Percentiles rank a stretch among this genome's conserved stretches.
These are phyloP conservation scores for Apophysomyces trapeziformis DNA, from an alignment of 371 early-diverging fungal species.

Conservation along the genomic window DNA sequence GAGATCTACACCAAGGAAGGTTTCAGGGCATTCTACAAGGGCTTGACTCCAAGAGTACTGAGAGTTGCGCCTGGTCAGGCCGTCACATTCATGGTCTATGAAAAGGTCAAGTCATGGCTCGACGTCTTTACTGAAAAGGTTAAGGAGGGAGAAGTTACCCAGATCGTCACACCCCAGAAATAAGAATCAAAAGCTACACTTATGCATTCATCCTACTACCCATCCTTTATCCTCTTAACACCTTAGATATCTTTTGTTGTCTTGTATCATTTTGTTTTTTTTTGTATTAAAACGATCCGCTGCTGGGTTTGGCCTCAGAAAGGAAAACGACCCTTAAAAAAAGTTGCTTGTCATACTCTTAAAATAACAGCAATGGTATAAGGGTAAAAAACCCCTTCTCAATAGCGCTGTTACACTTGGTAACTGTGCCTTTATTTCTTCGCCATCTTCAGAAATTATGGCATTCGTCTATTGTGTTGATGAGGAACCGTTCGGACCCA, in stretches of 20 bases:
- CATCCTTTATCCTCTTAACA: background rate
- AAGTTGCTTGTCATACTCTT: background rate
- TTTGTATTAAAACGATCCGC: slow-evolving; percentile 7
- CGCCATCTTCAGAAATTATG: background rate
- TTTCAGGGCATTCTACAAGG: slow-evolving; percentile 93
- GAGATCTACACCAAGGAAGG: slow-evolving; percentile 90
- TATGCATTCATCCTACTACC: background rate
- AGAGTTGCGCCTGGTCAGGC: slow-evolving; percentile 90
- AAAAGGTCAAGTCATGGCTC: slow-evolving; percentile 79
- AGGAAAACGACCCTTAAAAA: slow-evolving; percentile 8
- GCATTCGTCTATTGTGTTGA: background rate
- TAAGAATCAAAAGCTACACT: slow-evolving; percentile 1
- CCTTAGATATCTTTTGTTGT: slow-evolving; percentile 2
- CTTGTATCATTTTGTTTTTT: slow-evolving; percentile 10
- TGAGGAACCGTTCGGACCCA: background rate
- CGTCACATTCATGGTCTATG: slow-evolving; percentile 89
- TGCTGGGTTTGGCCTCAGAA: slow-evolving; percentile 7
- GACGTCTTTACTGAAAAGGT: slow-evolving; percentile 58
- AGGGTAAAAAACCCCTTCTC: background rate
- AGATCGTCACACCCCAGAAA: slow-evolving; percentile 22
- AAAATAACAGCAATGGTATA: slow-evolving; percentile 5
- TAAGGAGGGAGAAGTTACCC: slow-evolving; percentile 35
- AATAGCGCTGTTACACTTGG: background rate
- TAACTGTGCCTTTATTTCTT: background rate
- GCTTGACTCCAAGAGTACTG: slow-evolving; percentile 92